Evolutionary conservation across 768 basidiomycete species (phyloP), one percentile per base, ranked within the genome.

Genomic region (Kwoniella mangroviensis): DNA sequence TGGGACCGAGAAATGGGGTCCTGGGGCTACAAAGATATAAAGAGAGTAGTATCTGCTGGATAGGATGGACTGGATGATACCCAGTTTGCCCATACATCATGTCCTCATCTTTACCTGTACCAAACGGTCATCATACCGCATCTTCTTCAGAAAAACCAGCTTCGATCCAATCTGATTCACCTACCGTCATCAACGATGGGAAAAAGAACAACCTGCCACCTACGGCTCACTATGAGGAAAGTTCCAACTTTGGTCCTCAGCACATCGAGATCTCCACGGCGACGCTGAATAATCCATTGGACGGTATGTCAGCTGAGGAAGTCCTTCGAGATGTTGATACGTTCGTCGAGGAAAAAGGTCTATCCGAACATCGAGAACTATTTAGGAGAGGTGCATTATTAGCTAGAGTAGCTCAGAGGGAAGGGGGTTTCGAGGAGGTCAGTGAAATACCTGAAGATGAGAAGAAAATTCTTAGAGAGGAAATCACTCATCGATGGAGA

Each of bases 401-500:
- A 9, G 65, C 65, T 43, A 15, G 65, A 24, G 65, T 67, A 4
- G 56, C 58, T 28, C 58, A 67, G 22, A 28, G 49, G 26, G 41
- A 13, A 3, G 40, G 24, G 17, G 65, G 55, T 2, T 67, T 67
- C 43, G 65, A 67, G 52, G 53, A 65, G n/a, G n/a, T 63, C 24
- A 19, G 49, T 11, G 65, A 58, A 26, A 58, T 67, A 12, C 41
- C 59, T 34, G 67, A 68, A 24, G 51, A 60, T 22, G 67, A 68
- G 26, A 60, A 62, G 34, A 34, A 57, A 40, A 34, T 54, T 19
- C 26, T 69, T 10, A 28, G 68, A 40, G 45, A 57, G 21, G 68
- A 69, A 43, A 53, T 62, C 11, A 52, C 68, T 11, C 60, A 69
- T 51, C 26, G 59, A 63, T 68, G 67, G 67, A 22, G 49, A 53